phyloP scores from a whole-genome alignment of 192 early-diverging fungal genomes.

The Podochytrium sp. region DNA sequence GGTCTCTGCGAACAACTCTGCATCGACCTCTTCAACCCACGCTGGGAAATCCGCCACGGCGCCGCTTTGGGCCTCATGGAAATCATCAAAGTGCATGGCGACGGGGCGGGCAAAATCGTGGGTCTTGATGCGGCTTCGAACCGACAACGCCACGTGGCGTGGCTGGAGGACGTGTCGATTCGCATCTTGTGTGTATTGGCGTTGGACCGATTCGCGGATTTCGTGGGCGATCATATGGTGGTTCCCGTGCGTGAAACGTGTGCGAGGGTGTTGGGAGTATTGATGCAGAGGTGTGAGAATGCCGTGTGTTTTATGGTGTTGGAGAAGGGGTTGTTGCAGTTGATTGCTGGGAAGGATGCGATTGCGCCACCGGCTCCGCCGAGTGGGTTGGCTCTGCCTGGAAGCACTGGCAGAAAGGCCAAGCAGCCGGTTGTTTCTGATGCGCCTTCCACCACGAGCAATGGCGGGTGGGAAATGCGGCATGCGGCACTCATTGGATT shows the following conservation, averaged over 20 bases:
- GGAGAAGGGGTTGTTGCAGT: constrained; percentile 62
- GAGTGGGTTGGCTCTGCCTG: not conserved
- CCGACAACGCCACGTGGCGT: constrained; percentile 67
- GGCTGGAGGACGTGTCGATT: constrained; percentile 86
- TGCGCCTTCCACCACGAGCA: not conserved
- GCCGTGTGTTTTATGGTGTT: constrained; percentile 60
- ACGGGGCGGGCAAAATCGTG: constrained; percentile 74
- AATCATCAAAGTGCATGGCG: constrained; percentile 84
- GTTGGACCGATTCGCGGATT: constrained; percentile 96
- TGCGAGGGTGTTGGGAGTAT: constrained; percentile 70
- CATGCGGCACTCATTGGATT: constrained; percentile 91
- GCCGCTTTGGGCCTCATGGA: constrained; percentile 92
- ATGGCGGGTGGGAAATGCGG: constrained; percentile 82
- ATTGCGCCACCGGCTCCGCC: too few relatives aligned
- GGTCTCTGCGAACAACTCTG: constrained; percentile 70
- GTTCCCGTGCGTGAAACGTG: constrained; percentile 96
- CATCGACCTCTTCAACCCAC: constrained; percentile 71
- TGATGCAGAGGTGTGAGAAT: constrained; percentile 60
- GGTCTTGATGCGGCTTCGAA: constrained; percentile 65
- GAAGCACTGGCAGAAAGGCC: not conserved
- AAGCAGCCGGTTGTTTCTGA: too few relatives aligned
- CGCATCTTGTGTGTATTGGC: constrained; percentile 93
- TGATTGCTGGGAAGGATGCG: constrained; percentile 41
- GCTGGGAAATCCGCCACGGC: constrained; percentile 95
- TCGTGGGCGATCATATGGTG: constrained; percentile 92